Percentiles rank a stretch among this genome's conserved stretches.
phyloP scores from a whole-genome alignment of 257 asterid species.

The Primulina eburnea region DNA sequence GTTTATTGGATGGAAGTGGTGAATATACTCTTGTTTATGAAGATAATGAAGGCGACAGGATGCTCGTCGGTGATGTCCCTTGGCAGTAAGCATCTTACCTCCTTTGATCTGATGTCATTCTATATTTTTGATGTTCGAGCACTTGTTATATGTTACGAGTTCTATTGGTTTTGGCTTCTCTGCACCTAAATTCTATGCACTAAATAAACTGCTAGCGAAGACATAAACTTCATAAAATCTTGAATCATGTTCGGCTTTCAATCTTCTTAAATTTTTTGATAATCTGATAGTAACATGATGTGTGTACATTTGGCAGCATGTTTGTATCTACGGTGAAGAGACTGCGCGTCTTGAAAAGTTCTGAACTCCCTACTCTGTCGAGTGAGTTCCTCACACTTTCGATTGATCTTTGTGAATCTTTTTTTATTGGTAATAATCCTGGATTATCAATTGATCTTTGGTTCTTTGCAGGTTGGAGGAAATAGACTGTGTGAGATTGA shows the following conservation, averaged over 20 bases:
- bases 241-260: no score
- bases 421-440: no score
- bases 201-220: background rate
- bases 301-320: slow-evolving; percentile 53
- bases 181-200: background rate
- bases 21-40: slow-evolving; percentile 96
- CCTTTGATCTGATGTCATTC: slow-evolving; percentile 19
- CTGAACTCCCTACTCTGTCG: slow-evolving; percentile 59
- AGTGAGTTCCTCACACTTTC: slow-evolving; percentile 32
- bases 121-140: background rate
- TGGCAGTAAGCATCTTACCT: slow-evolving; percentile 80
- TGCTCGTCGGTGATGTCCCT: slow-evolving; percentile 99
- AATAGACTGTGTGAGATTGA: slow-evolving; percentile 43
- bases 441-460: background rate
- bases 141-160: background rate
- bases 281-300: background rate
- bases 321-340: slow-evolving; percentile 85
- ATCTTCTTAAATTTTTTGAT: background rate
- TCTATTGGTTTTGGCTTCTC: slow-evolving; percentile 7
- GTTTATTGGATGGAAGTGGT: slow-evolving; percentile 78
- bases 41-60: slow-evolving; percentile 96
- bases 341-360: slow-evolving; percentile 80
- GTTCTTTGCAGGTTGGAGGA: slow-evolving; percentile 45
- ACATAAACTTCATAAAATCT: no score
- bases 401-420: background rate